A percentile compares a stretch with the other conserved stretches of the same genome.
Conservation (phyloP, 257 asterid species). For the Cinchona pubescens region DNA sequence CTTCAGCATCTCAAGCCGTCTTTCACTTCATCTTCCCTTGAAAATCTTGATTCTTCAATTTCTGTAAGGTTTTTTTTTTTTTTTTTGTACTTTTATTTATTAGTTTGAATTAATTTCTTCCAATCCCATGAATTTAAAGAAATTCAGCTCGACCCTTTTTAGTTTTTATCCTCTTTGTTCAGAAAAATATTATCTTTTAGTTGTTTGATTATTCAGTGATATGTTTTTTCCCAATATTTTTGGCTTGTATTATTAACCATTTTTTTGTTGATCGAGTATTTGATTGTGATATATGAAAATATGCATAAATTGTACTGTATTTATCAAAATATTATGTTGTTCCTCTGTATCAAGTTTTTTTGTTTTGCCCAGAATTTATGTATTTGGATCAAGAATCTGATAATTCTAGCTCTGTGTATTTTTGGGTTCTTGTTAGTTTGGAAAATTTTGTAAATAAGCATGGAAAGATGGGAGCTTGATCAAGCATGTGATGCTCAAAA, state of each 20-base stretch:
- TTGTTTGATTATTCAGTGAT: background rate
- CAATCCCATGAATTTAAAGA: too few species aligned
- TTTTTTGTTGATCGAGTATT: background rate
- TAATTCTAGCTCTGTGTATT: background rate
- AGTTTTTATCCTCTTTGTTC: background rate
- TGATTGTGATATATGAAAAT: background rate
- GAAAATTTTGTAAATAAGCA: background rate
- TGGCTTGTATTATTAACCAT: too few species aligned
- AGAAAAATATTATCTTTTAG: background rate
- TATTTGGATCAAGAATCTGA: background rate
- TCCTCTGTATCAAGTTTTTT: too few species aligned
- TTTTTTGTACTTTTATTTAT: background rate
- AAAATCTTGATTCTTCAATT: slow-evolving; percentile 59
- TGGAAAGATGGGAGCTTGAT: too few species aligned
- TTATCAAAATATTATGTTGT: too few species aligned
- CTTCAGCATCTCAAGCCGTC: slow-evolving; percentile 86
- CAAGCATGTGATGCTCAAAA: background rate
- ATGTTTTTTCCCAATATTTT: too few species aligned
- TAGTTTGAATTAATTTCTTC: too few species aligned
- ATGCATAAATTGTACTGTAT: too few species aligned
- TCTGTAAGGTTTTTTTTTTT: slow-evolving; percentile 46
- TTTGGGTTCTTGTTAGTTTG: background rate
- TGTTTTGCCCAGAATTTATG: background rate
- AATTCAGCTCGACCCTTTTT: background rate
- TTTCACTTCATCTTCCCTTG: slow-evolving; percentile 67